A percentile compares a stretch with the other conserved stretches of the same genome.
Conservation (phyloP, 306 rosid species). For the Alnus rubra region DNA sequence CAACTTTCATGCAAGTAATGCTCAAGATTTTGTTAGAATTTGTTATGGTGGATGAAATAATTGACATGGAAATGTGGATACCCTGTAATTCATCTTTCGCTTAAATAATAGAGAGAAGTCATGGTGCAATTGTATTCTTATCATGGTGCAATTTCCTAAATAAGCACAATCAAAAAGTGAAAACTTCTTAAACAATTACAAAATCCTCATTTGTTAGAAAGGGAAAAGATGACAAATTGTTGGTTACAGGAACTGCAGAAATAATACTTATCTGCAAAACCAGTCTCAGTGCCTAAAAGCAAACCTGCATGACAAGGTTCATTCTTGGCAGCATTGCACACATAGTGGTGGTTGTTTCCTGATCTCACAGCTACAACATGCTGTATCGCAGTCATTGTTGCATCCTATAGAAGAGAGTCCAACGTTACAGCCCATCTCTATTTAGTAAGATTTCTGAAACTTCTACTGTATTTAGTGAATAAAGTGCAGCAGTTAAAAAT, state of each 20-base stretch:
- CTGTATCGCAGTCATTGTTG: constrained; percentile 76
- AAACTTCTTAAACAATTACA: not conserved
- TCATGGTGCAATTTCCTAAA: not conserved
- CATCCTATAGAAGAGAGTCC: constrained; percentile 59
- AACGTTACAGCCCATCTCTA: not conserved
- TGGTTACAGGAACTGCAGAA: not conserved
- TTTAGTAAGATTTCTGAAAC: not conserved
- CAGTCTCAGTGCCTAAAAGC: not conserved
- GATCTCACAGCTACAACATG: constrained; percentile 79
- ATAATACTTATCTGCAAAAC: constrained; percentile 1
- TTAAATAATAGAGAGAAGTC: constrained; percentile 17
- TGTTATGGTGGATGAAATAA: constrained; percentile 30
- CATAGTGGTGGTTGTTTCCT: constrained; percentile 74
- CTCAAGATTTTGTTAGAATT: constrained; percentile 14
- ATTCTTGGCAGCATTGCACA: constrained; percentile 70
- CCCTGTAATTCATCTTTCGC: constrained; percentile 3
- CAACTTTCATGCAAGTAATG: constrained; percentile 20
- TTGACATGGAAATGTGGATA: constrained; percentile 4
- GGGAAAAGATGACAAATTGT: not conserved
- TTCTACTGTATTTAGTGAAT: not conserved
- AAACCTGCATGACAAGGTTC: constrained; percentile 37
- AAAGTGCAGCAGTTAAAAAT: not conserved
- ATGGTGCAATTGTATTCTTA: constrained; percentile 1
- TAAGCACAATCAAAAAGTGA: not conserved
- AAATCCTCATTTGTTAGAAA: not conserved